Evolutionary conservation across 2,329 filamentous ascomycete genomes (phyloP).

Genomic region (Neodidymelliopsis sp.): DNA sequence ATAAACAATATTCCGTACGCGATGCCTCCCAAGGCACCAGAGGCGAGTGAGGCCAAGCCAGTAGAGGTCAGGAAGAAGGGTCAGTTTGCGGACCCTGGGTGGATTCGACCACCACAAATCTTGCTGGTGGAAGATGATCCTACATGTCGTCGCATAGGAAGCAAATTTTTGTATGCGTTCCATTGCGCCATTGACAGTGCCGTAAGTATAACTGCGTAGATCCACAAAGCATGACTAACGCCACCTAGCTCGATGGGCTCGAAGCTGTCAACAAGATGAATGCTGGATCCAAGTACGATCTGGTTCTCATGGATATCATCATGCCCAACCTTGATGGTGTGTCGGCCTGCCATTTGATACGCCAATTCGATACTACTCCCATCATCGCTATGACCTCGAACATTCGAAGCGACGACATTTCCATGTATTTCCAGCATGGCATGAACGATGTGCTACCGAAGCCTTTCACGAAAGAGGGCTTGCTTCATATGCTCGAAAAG

Average conservation of each 20-base stretch:
- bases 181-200: constrained; percentile 69
- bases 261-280: constrained; percentile 90
- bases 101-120: constrained; percentile 76
- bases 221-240: constrained; percentile 19
- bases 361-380: constrained; percentile 83
- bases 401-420: constrained; percentile 94
- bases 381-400: constrained; percentile 99
- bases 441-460: constrained; percentile 95
- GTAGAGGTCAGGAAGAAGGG: constrained; percentile 68
- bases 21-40: constrained; percentile 70
- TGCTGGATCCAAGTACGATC: constrained; percentile 68
- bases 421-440: constrained; percentile 97
- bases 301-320: constrained; percentile 72
- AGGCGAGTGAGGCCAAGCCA: constrained; percentile 57
- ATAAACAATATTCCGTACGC: constrained; percentile 93
- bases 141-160: constrained; percentile 71
- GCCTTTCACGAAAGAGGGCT: constrained; percentile 87
- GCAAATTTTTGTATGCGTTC: constrained; percentile 72
- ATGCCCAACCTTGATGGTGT: constrained; percentile 97
- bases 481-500: constrained; percentile 83
- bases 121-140: constrained; percentile 86
- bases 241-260: constrained; percentile 75
- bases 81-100: constrained; percentile 67
- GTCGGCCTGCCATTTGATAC: constrained; percentile 90
- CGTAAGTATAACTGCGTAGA: constrained; percentile 52